phyloP scores from a whole-genome alignment of 2,329 filamentous ascomycete species.

The Hypoxylon sp. region DNA sequence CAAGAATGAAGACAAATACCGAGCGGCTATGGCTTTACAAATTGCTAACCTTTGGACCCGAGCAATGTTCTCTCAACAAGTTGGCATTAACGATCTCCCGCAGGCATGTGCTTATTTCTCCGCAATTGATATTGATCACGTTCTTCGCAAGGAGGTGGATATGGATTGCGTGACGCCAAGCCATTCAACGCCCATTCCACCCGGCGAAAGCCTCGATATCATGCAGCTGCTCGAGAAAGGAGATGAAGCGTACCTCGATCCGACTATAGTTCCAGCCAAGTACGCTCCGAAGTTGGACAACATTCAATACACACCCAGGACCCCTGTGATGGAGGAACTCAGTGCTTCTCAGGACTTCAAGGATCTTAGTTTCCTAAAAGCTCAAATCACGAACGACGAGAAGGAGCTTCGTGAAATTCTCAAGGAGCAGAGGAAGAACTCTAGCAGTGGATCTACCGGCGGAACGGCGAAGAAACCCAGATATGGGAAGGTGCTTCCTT shows the following conservation, averaged over 20 bases:
- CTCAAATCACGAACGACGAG: slow-evolving; percentile 84
- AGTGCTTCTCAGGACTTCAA: slow-evolving; percentile 60
- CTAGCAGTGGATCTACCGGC: slow-evolving; percentile 35
- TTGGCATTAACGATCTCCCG: slow-evolving; percentile 94
- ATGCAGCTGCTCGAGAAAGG: slow-evolving; percentile 80
- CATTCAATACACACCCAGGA: slow-evolving; percentile 77
- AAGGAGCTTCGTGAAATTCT: slow-evolving; percentile 80
- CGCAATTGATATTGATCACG: slow-evolving; percentile 93
- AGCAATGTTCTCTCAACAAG: slow-evolving; percentile 96
- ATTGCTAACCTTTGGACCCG: slow-evolving; percentile 96
- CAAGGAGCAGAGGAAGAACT: slow-evolving; percentile 65
- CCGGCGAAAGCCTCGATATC: slow-evolving; percentile 91
- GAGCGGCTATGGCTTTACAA: slow-evolving; percentile 91
- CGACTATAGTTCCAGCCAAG: slow-evolving; percentile 66
- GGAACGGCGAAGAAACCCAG: slow-evolving; percentile 40
- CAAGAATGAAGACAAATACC: slow-evolving; percentile 85
- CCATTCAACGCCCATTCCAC: slow-evolving; percentile 80
- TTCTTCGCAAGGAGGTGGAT: slow-evolving; percentile 97
- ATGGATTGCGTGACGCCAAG: slow-evolving; percentile 97
- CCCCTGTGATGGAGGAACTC: slow-evolving; percentile 83
- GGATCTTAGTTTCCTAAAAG: slow-evolving; percentile 77
- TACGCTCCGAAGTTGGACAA: slow-evolving; percentile 69
- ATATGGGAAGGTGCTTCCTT: slow-evolving; percentile 53
- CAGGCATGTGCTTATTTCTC: slow-evolving; percentile 97
- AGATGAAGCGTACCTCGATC: slow-evolving; percentile 75